Evolutionary conservation across 2,329 filamentous ascomycete genomes (phyloP).

Genomic region (Colletotrichum sp.): DNA sequence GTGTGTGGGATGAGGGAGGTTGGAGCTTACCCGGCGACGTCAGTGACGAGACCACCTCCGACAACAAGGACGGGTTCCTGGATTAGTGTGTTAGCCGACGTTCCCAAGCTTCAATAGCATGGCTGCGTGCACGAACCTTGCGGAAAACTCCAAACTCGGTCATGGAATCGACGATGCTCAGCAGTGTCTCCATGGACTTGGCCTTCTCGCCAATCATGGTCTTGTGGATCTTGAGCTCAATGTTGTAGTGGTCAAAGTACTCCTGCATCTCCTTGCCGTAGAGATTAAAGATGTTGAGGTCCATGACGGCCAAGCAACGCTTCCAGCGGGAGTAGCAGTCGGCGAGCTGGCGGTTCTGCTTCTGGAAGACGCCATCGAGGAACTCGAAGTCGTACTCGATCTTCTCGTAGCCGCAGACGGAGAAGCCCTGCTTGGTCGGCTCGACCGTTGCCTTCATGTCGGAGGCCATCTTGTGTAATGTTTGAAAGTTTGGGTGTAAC

Average conservation of each 20-base stretch:
- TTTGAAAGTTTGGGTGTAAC: background rate
- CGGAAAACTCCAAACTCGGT: constrained; percentile 74
- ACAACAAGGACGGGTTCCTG: constrained; percentile 70
- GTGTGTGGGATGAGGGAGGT: constrained; percentile 36
- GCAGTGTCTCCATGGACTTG: constrained; percentile 73
- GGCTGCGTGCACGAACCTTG: constrained; percentile 45
- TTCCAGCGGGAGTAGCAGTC: constrained; percentile 70
- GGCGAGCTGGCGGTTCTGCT: constrained; percentile 64
- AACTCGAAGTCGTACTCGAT: constrained; percentile 79
- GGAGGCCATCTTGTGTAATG: constrained; percentile 57
- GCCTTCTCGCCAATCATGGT: constrained; percentile 79
- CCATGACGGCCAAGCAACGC: constrained; percentile 71
- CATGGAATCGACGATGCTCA: constrained; percentile 76
- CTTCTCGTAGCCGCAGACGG: constrained; percentile 77
- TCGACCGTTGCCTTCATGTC: constrained; percentile 70
- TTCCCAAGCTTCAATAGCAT: background rate
- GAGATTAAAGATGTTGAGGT: constrained; percentile 72
- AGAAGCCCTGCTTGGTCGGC: constrained; percentile 69
- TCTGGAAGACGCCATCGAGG: constrained; percentile 71
- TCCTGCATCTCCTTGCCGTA: constrained; percentile 70
- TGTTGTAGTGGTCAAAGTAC: constrained; percentile 70
- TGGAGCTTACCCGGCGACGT: constrained; percentile 64
- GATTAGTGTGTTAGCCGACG: background rate
- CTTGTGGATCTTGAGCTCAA: constrained; percentile 70
- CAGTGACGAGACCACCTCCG: constrained; percentile 73